These are phyloP conservation scores for Globisporangium carolinianum DNA, from an alignment of 352 stramenopile genomes.

Conservation along the genomic window DNA sequence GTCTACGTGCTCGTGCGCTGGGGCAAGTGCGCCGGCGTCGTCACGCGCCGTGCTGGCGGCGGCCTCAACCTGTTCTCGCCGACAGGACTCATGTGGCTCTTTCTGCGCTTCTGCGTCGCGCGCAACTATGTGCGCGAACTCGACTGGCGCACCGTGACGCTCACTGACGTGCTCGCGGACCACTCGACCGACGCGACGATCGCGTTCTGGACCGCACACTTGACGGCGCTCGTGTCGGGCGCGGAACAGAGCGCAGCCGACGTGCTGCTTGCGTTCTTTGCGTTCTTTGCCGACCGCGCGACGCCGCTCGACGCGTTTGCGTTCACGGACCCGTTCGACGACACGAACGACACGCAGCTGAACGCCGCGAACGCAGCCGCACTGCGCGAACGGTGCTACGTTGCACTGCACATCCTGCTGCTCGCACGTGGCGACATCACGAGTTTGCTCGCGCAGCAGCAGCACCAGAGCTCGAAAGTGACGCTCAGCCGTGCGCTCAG, in stretches of 20 bases:
- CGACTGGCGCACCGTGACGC: constrained; percentile 22
- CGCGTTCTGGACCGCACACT: constrained; percentile 51
- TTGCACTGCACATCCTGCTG: constrained; percentile 58
- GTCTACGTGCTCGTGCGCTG: constrained; percentile 69
- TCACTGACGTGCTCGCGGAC: constrained; percentile 25
- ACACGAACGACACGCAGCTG: constrained; percentile 59
- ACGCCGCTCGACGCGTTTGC: constrained; percentile 38
- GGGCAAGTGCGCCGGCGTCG: constrained; percentile 61
- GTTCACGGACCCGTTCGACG: constrained; percentile 55
- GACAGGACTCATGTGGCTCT: constrained; percentile 70
- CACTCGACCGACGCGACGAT: constrained; percentile 54
- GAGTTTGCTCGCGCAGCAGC: constrained; percentile 38
- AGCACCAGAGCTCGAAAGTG: constrained; percentile 49
- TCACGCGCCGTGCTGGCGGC: constrained; percentile 43
- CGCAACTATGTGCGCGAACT: constrained; percentile 39
- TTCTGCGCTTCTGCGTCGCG: constrained; percentile 55
- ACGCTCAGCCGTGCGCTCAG: constrained; percentile 72
- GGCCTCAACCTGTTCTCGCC: constrained; percentile 53
- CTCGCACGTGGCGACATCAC: constrained; percentile 53
- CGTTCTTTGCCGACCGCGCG: constrained; percentile 43
- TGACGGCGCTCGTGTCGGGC: constrained; percentile 31
- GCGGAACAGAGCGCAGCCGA: constrained; percentile 27
- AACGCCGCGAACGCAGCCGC: constrained; percentile 27
- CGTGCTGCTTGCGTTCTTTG: constrained; percentile 55
- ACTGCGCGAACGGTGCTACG: constrained; percentile 58